Conservation (phyloP, 768 basidiomycete genomes). For the Boletus barrowsii region DNA sequence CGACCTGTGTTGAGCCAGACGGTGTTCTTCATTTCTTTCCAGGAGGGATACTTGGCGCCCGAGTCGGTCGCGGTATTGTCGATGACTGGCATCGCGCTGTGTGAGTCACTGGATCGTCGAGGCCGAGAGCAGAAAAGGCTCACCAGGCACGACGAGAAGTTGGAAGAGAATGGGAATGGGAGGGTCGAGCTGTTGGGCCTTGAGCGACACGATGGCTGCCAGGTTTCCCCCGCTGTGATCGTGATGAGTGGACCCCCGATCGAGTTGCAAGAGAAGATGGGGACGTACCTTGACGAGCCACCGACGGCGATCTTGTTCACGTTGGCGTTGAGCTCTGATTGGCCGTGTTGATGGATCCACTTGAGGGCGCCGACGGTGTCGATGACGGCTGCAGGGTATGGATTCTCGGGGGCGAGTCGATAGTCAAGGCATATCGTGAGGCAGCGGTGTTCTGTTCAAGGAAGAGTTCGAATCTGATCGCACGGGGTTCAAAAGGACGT, state of each 20-base stretch:
- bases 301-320: constrained; percentile 60
- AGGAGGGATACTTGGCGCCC: constrained; percentile 41
- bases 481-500: neutral
- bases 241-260: neutral
- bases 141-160: constrained; percentile 60
- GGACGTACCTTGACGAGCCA: constrained; percentile 42
- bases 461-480: too few relatives aligned
- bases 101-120: neutral
- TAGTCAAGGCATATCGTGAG: constrained; percentile 69
- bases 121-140: neutral
- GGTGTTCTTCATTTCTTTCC: constrained; percentile 55
- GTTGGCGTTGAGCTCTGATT: constrained; percentile 45
- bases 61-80: constrained; percentile 61
- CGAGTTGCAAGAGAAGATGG: too few relatives aligned
- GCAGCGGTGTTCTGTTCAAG: constrained; percentile 49
- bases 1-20: constrained; percentile 58
- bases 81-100: constrained; percentile 35
- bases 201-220: constrained; percentile 62
- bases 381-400: constrained; percentile 68
- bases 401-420: constrained; percentile 66
- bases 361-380: constrained; percentile 65
- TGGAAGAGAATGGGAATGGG: constrained; percentile 61
- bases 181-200: constrained; percentile 47
- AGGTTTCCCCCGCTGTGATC: constrained; percentile 62
- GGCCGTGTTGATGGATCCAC: constrained; percentile 55